Evolutionary conservation across 371 early-diverging fungal genomes (phyloP).

Genomic region (Saksenaea oblongispora): DNA sequence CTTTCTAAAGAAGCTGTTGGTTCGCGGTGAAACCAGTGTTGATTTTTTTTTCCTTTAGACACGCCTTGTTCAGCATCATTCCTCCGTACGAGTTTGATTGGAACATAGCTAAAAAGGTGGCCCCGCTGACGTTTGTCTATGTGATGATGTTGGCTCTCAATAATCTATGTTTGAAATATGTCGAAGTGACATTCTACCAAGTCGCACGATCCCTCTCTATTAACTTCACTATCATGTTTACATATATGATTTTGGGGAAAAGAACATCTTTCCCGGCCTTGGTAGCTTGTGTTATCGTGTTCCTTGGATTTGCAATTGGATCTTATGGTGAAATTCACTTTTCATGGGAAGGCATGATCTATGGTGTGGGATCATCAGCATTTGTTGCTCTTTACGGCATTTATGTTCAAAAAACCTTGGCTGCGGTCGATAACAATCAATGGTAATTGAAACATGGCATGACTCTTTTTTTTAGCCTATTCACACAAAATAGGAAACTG

Average conservation of each 20-base stretch:
- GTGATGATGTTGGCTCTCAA: conserved; percentile 74
- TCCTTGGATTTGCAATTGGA: conserved; percentile 72
- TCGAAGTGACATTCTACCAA: conserved; percentile 77
- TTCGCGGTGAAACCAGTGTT: not conserved
- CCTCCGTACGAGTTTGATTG: conserved; percentile 71
- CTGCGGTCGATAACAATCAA: conserved; percentile 67
- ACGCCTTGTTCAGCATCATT: conserved; percentile 60
- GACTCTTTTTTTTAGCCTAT: not conserved
- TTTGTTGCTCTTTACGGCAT: conserved; percentile 79
- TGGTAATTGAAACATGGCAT: conserved; percentile 45
- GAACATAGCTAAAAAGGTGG: conserved; percentile 58
- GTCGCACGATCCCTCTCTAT: conserved; percentile 74
- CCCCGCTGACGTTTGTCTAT: conserved; percentile 69
- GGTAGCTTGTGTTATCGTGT: conserved; percentile 66
- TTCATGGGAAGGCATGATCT: conserved; percentile 66
- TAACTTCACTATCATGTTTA: conserved; percentile 72
- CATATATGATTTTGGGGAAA: conserved; percentile 63
- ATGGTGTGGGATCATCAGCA: conserved; percentile 69
- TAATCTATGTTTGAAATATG: conserved; percentile 70
- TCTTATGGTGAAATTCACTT: conserved; percentile 75
- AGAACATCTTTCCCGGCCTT: conserved; percentile 59
- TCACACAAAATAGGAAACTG: conserved; percentile 44
- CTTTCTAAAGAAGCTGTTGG: not conserved
- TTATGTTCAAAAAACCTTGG: conserved; percentile 73
- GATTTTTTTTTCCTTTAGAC: conserved; percentile 27